Base-by-base conservation (phyloP, 139 green algal species). In the Chlamydomonas schloesseri region DNA sequence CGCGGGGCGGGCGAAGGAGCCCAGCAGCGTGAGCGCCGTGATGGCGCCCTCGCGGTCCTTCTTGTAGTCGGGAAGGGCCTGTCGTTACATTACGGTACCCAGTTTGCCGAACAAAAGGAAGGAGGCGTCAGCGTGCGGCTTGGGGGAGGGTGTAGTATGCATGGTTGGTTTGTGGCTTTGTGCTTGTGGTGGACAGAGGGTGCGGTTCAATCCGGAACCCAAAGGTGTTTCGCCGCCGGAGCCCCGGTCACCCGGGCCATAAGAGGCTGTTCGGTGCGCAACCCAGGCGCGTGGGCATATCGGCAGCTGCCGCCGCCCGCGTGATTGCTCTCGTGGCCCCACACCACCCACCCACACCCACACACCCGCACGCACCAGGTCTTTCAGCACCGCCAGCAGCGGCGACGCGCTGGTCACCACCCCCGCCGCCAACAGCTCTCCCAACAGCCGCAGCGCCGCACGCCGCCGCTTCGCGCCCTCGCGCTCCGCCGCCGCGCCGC, bases 381-480 rank as follows among this genome's bases (percentile, higher is more conserved):
- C 82, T 53, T 93, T 91, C 3, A 98, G 83, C 0, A 95, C 81
- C 33, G 46, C 71, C n/a, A 96, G 50, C 34, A 99, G 74, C n/a
- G 88, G 42, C 13, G 47, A 64, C 37, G 88, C 37, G 26, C 95
- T 87, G 9, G 68, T 69, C 71, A 90, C 85, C 74, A 99, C 83
- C 2, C 97, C 97, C 36, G 82, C 84, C 53, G 96, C 82, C 73
- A 95, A 85, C 58, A 99, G 92, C 88, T 99, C 97, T n/a, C 89
- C 81, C 47, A 98, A 90, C 89, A 99, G 90, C 55, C 96, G 93
- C 76, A 99, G 90, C 24, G 78, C 86, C 1, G 88, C 85, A 15
- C 97, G 92, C 82, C 94, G 90, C 20, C 93, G 91, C 6, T 83
- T 76, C 31, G 88, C 31, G 11, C 86, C 72, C 3, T 73, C 71